A percentile compares a stretch with the other conserved stretches of the same genome.
Evolutionary conservation across 345 rosid species (phyloP).

Genomic region (Sisymbrium altissimum): DNA sequence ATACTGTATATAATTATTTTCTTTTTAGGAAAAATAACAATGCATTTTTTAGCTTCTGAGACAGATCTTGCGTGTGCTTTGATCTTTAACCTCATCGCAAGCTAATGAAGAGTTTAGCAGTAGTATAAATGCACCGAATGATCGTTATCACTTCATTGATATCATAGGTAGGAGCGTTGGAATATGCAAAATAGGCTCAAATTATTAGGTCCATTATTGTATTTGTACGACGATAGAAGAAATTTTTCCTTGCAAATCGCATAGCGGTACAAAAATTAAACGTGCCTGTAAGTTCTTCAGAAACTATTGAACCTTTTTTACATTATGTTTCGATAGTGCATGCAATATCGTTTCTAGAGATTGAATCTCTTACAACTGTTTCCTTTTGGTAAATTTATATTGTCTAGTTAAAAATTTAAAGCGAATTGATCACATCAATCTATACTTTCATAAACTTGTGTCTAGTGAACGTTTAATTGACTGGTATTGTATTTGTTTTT

Average conservation of each 20-base stretch:
- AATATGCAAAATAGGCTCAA: not conserved
- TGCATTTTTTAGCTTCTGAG: not conserved
- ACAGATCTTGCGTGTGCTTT: conserved; percentile 2
- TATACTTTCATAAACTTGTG: too few relatives aligned
- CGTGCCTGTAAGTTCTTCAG: not conserved
- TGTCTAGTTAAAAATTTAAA: too few relatives aligned
- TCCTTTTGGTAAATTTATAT: too few relatives aligned
- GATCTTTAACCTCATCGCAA: conserved; percentile 10
- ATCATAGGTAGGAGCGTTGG: not conserved
- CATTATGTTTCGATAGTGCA: too few relatives aligned
- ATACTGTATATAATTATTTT: not conserved
- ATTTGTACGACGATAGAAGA: not conserved
- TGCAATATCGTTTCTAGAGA: too few relatives aligned
- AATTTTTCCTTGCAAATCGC: not conserved
- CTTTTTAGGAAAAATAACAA: not conserved
- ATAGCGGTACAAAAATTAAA: not conserved
- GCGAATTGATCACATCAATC: too few relatives aligned
- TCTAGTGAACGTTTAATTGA: too few relatives aligned
- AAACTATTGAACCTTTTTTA: too few relatives aligned
- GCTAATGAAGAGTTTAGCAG: not conserved
- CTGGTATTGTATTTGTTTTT: too few relatives aligned
- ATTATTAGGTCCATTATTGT: not conserved
- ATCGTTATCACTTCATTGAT: conserved; percentile 14
- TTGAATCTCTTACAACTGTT: too few relatives aligned
- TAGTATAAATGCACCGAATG: conserved; percentile 1